phyloP scores from a whole-genome alignment of 2,329 filamentous ascomycete species.

The Pleomassaria siparia region DNA sequence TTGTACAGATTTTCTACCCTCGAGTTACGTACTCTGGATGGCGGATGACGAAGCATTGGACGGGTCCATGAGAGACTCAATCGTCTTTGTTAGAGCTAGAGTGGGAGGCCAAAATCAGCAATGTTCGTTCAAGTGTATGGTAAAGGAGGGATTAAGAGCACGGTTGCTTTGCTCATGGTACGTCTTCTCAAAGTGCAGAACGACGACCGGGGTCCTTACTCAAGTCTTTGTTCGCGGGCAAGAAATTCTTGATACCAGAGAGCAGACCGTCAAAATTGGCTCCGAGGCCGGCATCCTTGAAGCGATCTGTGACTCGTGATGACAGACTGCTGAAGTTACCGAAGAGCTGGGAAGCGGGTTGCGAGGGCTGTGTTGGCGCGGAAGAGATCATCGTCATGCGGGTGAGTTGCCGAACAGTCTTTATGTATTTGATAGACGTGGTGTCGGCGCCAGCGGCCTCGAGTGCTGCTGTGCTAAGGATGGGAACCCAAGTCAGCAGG shows the following conservation, averaged over 20 bases:
- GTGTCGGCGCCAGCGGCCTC: constrained; percentile 74
- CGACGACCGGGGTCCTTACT: too few species aligned
- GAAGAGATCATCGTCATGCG: constrained; percentile 98
- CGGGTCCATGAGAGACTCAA: constrained; percentile 97
- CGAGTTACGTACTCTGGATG: too few species aligned
- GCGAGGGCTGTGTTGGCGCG: constrained; percentile 65
- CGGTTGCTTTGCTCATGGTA: too few species aligned
- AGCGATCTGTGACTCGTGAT: constrained; percentile 85
- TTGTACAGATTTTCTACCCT: too few species aligned
- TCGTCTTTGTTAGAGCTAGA: constrained; percentile 96
- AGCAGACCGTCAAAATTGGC: constrained; percentile 93
- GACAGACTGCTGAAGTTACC: constrained; percentile 91
- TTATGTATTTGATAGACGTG: constrained; percentile 79
- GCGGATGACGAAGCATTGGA: constrained; percentile 85
- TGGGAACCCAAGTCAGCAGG: too few species aligned
- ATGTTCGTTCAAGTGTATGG: too few species aligned
- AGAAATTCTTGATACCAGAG: constrained; percentile 94
- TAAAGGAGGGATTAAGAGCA: too few species aligned
- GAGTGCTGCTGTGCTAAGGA: too few species aligned
- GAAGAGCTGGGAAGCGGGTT: constrained; percentile 78
- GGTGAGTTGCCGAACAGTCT: constrained; percentile 81
- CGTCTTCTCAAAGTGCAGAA: too few species aligned
- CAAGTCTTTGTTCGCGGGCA: constrained; percentile 95
- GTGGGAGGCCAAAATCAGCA: too few species aligned
- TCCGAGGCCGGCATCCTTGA: constrained; percentile 85